Base-by-base conservation (phyloP, 441 rosid genomes). In the Flueggea neowawraea region DNA sequence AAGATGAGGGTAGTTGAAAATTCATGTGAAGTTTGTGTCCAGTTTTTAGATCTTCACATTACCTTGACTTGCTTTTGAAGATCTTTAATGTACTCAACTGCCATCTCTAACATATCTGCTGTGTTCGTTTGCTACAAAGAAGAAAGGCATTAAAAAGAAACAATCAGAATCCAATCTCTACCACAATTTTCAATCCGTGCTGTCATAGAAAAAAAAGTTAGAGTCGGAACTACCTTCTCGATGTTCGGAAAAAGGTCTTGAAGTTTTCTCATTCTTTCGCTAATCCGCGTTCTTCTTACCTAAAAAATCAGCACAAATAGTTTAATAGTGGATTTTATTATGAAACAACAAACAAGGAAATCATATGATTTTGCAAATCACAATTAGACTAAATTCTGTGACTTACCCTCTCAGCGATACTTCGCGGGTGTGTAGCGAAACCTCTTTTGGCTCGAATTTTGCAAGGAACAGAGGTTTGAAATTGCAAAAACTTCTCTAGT, bases 321-420 rank as follows among this genome's bases (percentile, higher is more conserved):
- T 51, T 31, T 16, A 33, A 11, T 32, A 6, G 13, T 47, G 52
- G 45, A 10, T 48, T 22, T 7, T 33, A 13, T 13, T 56, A 52
- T 36, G 48, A 15, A 53, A 15, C 12, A 6, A 12, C 6, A 10
- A 13, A 48, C 39, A 58, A 16, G 17, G 11, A 12, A 58, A 44
- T 36, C 14, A n/a, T 16, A 14, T 16, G 10, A 55, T 5, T 44
- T 28, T 13, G 31, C 12, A 22, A 54, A 56, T 60, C 41, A 49
- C 45, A 41, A 22, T 55, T 50, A 43, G 45, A 39, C 6, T 32
- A 55, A 44, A 28, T 49, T 60, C 12, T 43, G 8, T 48, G 36
- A 65, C 31, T 45, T 81, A 88, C 95, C 84, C 95, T 83, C 71
- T 88, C 95, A 7, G 95, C 95, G 43, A 88, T 83, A 77, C 89